Evolutionary conservation across 495 filamentous ascomycete species (phyloP).

Genomic region (Parathielavia appendiculata): DNA sequence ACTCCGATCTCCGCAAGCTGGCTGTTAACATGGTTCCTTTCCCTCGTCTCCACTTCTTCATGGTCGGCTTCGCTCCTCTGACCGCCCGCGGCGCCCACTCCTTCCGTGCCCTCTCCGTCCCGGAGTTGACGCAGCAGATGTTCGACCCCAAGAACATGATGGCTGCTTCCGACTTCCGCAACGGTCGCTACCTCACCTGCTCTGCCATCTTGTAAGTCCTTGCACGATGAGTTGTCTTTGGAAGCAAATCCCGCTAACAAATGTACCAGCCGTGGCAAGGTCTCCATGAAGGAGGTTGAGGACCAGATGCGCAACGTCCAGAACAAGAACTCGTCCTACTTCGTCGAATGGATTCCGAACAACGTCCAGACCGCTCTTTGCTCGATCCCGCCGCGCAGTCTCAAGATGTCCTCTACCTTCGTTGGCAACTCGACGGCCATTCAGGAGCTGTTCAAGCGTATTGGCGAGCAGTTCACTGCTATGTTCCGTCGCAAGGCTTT

Average conservation of each 20-base stretch:
- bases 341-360: slow-evolving; percentile 99
- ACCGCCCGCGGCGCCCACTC: slow-evolving; percentile 90
- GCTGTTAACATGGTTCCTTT: slow-evolving; percentile 99
- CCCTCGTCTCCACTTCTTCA: slow-evolving; percentile 99
- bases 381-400: slow-evolving; percentile 95
- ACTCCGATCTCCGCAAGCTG: slow-evolving; percentile 99
- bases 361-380: slow-evolving; percentile 99
- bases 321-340: slow-evolving; percentile 99
- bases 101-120: slow-evolving; percentile 96
- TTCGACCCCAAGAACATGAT: slow-evolving; percentile 99
- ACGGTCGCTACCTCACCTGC: slow-evolving; percentile 98
- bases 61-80: slow-evolving; percentile 99
- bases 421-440: slow-evolving; percentile 99
- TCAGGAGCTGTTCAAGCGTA: slow-evolving; percentile 99
- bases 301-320: slow-evolving; percentile 99
- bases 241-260: slow-evolving; percentile 26
- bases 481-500: slow-evolving; percentile 99
- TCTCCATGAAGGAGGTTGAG: slow-evolving; percentile 99
- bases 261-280: slow-evolving; percentile 78
- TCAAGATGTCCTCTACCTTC: slow-evolving; percentile 99
- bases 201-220: slow-evolving; percentile 84
- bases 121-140: slow-evolving; percentile 99
- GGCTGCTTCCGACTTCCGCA: slow-evolving; percentile 99
- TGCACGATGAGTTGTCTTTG: background rate
- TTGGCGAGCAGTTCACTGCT: slow-evolving; percentile 98